phyloP scores from a whole-genome alignment of 1,139 yeast species.

The Yarrowia galli region DNA sequence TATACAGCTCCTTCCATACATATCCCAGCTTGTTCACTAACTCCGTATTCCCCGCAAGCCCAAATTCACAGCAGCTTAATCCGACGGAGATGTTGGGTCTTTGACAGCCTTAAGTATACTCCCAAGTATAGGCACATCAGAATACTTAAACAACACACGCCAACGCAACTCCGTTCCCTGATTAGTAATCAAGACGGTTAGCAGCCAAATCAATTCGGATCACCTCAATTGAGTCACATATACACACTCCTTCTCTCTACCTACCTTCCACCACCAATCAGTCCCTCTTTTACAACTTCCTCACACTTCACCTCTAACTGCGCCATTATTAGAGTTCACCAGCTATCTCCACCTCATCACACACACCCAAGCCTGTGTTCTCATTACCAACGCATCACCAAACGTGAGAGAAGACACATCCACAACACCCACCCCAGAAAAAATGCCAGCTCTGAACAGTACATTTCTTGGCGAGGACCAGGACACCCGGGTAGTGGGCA shows the following conservation, averaged over 20 bases:
- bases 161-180: too few species aligned
- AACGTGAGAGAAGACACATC: background rate
- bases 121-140: too few species aligned
- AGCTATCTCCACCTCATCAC: conserved; percentile 19
- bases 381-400: conserved; percentile 15
- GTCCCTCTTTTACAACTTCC: background rate
- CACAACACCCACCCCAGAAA: background rate
- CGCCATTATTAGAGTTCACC: conserved; percentile 30
- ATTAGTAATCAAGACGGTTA: too few species aligned
- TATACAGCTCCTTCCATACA: too few species aligned
- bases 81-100: too few species aligned
- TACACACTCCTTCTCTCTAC: too few species aligned
- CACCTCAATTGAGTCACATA: background rate
- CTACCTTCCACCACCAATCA: background rate
- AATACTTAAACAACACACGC: too few species aligned
- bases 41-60: too few species aligned
- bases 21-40: too few species aligned
- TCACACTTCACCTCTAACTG: background rate
- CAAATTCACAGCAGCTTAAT: too few species aligned
- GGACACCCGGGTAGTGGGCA: conserved; percentile 58
- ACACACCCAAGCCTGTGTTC: conserved; percentile 14
- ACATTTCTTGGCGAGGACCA: conserved; percentile 67
- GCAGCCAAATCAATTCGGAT: background rate
- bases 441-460: conserved; percentile 79
- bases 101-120: too few species aligned